Evolutionary conservation across 139 green algal genomes (phyloP).

Genomic region (Ettlia oleoabundans): DNA sequence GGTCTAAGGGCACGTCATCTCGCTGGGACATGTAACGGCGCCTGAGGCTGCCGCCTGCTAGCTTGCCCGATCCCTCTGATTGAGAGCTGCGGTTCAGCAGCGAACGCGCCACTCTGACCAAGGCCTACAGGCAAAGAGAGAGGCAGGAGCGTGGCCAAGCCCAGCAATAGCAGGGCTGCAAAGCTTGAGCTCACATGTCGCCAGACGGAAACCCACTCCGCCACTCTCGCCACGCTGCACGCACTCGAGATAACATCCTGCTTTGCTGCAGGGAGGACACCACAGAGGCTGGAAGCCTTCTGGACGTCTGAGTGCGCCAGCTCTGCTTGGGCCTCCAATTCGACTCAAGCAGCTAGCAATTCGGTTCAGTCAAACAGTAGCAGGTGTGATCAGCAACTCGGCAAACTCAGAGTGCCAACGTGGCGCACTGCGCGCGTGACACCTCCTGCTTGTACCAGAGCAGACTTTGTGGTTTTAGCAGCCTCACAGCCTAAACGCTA

Average conservation of each 20-base stretch:
- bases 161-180: not conserved
- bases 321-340: no score
- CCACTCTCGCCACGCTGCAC: not conserved
- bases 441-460: no score
- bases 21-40: conserved; percentile 21
- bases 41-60: not conserved
- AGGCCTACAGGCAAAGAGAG: not conserved
- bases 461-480: no score
- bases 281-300: no score
- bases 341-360: no score
- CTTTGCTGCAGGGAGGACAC: not conserved
- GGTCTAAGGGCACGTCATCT: conserved; percentile 41
- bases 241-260: not conserved
- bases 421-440: no score
- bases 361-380: no score
- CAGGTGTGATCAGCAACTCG: no score
- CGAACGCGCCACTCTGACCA: conserved; percentile 3
- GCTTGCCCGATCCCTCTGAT: not conserved
- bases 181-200: not conserved
- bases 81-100: not conserved
- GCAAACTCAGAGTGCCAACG: no score
- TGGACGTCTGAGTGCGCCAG: not conserved
- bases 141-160: not conserved
- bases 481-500: no score
- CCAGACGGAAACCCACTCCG: not conserved